Base-by-base conservation (phyloP, 208 protist species). In the Acanthamoeba divionensis region DNA sequence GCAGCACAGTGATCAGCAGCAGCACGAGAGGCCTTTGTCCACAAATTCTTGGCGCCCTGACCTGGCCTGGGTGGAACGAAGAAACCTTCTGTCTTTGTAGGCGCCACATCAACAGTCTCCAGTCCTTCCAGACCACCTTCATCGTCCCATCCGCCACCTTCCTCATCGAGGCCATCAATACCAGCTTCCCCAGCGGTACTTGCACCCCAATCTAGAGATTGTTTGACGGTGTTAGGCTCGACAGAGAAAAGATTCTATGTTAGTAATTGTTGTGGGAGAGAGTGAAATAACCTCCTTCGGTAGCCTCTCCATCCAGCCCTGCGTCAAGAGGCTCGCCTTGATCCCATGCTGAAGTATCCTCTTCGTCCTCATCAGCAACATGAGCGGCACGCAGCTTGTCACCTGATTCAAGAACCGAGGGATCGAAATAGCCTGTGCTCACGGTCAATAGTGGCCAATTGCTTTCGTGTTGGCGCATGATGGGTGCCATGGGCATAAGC, bases 1-100 rank as follows among this genome's bases (percentile, higher is more conserved):
- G 98, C 97, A n/a, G 98, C 97, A 33, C 97, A 93, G 87, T 99
- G 98, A 91, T 98, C 97, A 21, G 93, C 95, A 10, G 97, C 95
- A 38, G 97, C 83, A 24, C 75, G 93, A 79, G 96, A 98, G 57
- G 93, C 95, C 44, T 97, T 93, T 29, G 91, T 89, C 98, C 98
- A 99, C 29, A 67, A 2, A 18, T 87, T 21, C 6, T 55, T 21
- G 2, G 55, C 79, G 79, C 31, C 38, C 21, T 62, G 79, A n/a
- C 79, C 60, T 9, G 29, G 79, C 2, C 60, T 41, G 7, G 69
- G 69, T 24, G 45, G 45, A 8, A 87, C 79, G 55, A 71, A 87
- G 79, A 69, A 87, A 7, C 12, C 10, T 9, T 69, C 79, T 12
- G 44, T 44, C 21, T 71, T 87, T 48, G 60, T 24, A 7, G 50